phyloP scores from a whole-genome alignment of 805 yeast species.

The Barnettozyma sp. region DNA sequence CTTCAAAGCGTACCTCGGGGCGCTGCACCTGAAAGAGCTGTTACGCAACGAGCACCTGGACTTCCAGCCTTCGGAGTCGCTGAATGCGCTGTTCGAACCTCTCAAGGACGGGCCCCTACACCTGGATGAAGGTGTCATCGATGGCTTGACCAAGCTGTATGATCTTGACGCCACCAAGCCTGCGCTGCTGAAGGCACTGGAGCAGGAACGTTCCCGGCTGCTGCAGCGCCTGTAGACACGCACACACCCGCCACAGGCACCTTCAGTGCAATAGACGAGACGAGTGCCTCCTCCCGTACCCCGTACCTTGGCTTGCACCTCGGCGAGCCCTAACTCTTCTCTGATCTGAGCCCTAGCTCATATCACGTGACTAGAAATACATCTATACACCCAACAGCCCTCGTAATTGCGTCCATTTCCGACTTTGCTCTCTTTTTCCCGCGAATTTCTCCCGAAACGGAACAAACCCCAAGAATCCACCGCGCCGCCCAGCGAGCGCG shows the following conservation, averaged over 20 bases:
- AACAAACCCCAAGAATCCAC: no score
- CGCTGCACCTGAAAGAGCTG: slow-evolving; percentile 55
- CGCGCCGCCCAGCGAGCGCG: no score
- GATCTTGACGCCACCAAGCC: slow-evolving; percentile 38
- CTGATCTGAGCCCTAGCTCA: slow-evolving; percentile 5
- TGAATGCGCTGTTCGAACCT: slow-evolving; percentile 26
- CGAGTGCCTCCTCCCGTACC: no score
- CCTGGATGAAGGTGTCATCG: slow-evolving; percentile 40
- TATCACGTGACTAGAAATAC: slow-evolving; percentile 11
- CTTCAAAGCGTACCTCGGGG: slow-evolving; percentile 70
- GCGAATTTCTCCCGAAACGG: no score
- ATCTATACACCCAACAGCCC: no score
- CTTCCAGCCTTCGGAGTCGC: slow-evolving; percentile 26
- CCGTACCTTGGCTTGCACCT: no score
- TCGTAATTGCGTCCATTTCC: no score
- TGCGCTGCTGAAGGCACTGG: slow-evolving; percentile 43
- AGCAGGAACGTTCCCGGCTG: slow-evolving; percentile 46
- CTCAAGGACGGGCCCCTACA: slow-evolving; percentile 25
- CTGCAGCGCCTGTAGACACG: no score
- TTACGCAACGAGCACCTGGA: slow-evolving; percentile 37
- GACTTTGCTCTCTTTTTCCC: no score
- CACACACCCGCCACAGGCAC: no score
- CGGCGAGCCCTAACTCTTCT: slow-evolving; percentile 2
- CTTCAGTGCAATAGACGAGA: no score
- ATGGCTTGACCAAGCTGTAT: slow-evolving; percentile 37